These are phyloP conservation scores for Penicillium verrucosum DNA, from an alignment of 2,329 filamentous ascomycete species.

Conservation along the genomic window DNA sequence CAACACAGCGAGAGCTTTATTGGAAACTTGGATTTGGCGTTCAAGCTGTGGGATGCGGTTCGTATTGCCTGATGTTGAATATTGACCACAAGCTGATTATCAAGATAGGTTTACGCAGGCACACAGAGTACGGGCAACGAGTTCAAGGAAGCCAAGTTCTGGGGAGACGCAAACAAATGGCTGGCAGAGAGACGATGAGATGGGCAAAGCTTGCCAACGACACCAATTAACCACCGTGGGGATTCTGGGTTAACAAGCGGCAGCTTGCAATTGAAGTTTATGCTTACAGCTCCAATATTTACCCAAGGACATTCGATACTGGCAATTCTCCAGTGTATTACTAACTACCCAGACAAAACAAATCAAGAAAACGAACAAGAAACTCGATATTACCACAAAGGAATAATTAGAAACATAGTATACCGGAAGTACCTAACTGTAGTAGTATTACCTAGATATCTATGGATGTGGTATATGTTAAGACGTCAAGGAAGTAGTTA, in stretches of 20 bases:
- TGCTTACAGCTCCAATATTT: slow-evolving; percentile 1
- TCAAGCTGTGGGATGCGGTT: slow-evolving; percentile 64
- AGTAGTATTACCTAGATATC: background rate
- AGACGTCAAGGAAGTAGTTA: background rate
- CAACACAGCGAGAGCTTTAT: slow-evolving; percentile 58
- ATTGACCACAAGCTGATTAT: slow-evolving; percentile 11
- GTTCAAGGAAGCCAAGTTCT: slow-evolving; percentile 52
- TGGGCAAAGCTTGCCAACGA: background rate
- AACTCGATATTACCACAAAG: background rate
- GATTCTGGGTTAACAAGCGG: slow-evolving; percentile 10
- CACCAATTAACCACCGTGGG: slow-evolving; percentile 3
- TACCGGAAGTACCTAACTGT: background rate
- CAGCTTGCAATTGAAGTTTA: slow-evolving; percentile 8
- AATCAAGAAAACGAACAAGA: slow-evolving; percentile 3
- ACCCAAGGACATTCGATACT: slow-evolving; percentile 3
- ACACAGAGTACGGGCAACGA: slow-evolving; percentile 54
- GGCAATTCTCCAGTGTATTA: slow-evolving; percentile 24
- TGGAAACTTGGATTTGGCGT: slow-evolving; percentile 58
- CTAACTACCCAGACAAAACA: slow-evolving; percentile 18
- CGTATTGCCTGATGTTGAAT: slow-evolving; percentile 28
- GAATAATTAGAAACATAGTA: background rate
- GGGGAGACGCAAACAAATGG: slow-evolving; percentile 61
- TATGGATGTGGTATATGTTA: background rate
- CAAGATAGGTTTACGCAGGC: slow-evolving; percentile 54
- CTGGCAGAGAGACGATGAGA: slow-evolving; percentile 42